Base-by-base conservation (phyloP, 768 basidiomycete genomes). In the Calocera viscosa region DNA sequence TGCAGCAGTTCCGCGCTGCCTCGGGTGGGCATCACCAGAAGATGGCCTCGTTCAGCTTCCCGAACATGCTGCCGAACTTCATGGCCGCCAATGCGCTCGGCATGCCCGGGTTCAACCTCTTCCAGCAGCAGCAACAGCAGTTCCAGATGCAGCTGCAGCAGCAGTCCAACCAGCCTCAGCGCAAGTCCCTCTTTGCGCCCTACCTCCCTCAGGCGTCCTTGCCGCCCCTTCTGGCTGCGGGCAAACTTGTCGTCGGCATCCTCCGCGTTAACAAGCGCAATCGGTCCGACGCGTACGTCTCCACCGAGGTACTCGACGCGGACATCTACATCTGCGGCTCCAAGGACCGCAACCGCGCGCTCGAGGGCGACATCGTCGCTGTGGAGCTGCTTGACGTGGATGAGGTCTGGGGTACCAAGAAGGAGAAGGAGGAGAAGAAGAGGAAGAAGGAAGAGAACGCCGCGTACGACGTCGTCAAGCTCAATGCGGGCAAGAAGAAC, bases 341-440 rank as follows among this genome's bases (percentile, higher is more conserved):
- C 35, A 97, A 97, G 75, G 96, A 99, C 76, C 90, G 96, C 70
- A 99, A 99, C 75, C 88, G 96, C 70, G 96, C 96, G 41, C 82
- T 99, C 39, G 96, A 99, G 76, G 96, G 96, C 28, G 96, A 99
- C 74, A 95, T 98, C 67, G 93, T 99, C 67, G 96, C 95, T 24
- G 91, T 99, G 26, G 96, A 99, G 76, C 83, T 99, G 49, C 82
- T 99, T 66, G 96, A 99, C 72, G 95, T 98, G 28, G 94, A 97
- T 72, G 94, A 97, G 77, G 94, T 96, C 16, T 91, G 91, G 91
- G 89, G 90, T 10, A 96, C 96, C 3, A 99, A 99, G 83, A 99
- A 99, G 79, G 96, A 99, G 80, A 99, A 99, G 79, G 96, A 98
- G 76, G 96, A 98, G 81, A 99, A 99, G 87, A 98, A 99, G 81